A percentile compares a stretch with the other conserved stretches of the same genome.
These are phyloP conservation scores for Cyclocybe aegerita DNA, from an alignment of 768 basidiomycete species.

Conservation along the genomic window DNA sequence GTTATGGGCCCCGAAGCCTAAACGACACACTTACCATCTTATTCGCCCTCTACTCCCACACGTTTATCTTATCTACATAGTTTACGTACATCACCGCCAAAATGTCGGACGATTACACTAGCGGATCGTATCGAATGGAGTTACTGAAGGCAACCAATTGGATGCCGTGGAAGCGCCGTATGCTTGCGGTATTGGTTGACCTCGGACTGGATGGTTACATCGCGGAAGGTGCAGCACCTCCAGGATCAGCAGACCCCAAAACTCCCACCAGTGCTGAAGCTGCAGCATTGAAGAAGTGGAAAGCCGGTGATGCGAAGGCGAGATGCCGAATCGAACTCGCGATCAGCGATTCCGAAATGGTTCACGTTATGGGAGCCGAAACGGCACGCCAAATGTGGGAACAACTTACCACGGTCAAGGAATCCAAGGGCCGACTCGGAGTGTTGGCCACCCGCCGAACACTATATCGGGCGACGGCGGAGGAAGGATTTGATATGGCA, in stretches of 20 bases:
- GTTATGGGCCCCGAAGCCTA: slow-evolving; percentile 30
- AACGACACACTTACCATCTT: slow-evolving; percentile 4
- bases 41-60: slow-evolving; percentile 8
- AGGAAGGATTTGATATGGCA: slow-evolving; percentile 25
- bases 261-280: slow-evolving; percentile 12
- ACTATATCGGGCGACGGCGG: slow-evolving; percentile 20
- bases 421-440: slow-evolving; percentile 21
- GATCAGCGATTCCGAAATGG: slow-evolving; percentile 22
- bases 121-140: slow-evolving; percentile 19
- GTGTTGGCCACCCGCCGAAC: slow-evolving; percentile 18
- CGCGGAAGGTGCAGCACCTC: slow-evolving; percentile 13
- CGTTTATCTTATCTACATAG: no score
- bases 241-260: slow-evolving; percentile 12
- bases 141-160: slow-evolving; percentile 25
- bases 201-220: slow-evolving; percentile 24
- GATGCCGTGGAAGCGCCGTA: slow-evolving; percentile 25
- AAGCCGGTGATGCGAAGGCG: slow-evolving; percentile 18
- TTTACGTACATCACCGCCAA: background rate
- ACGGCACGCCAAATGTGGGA: slow-evolving; percentile 25
- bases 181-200: slow-evolving; percentile 26
- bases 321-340: slow-evolving; percentile 20
- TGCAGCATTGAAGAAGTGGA: slow-evolving; percentile 12
- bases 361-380: slow-evolving; percentile 22
- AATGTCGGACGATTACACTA: slow-evolving; percentile 14
- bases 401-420: slow-evolving; percentile 24